Percentiles rank a stretch among this genome's conserved stretches.
phyloP scores from a whole-genome alignment of 768 basidiomycete genomes.

The Amanita rimosa region DNA sequence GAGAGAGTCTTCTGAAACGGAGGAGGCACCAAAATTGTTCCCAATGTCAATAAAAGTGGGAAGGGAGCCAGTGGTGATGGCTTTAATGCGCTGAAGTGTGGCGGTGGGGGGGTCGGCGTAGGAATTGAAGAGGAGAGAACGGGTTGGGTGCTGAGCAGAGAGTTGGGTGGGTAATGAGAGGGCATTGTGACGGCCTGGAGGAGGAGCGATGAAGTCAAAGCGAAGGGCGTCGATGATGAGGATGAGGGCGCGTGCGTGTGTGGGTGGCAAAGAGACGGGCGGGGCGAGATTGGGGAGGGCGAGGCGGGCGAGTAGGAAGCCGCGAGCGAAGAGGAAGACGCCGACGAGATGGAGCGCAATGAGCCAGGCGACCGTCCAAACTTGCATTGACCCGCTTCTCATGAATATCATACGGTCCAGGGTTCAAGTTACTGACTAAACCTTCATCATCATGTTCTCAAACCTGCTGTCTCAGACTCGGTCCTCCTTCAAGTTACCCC shows the following conservation, averaged over 20 bases:
- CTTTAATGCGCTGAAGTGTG: slow-evolving; percentile 92
- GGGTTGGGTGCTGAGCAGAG: slow-evolving; percentile 45
- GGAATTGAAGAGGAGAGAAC: slow-evolving; percentile 82
- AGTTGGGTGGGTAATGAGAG: slow-evolving; percentile 72
- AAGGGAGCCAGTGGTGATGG: slow-evolving; percentile 86
- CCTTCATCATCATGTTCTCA: too few species aligned
- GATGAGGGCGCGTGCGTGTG: slow-evolving; percentile 71
- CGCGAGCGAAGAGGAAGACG: slow-evolving; percentile 83
- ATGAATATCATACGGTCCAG: too few species aligned
- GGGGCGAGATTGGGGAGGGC: slow-evolving; percentile 42
- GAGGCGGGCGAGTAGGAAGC: slow-evolving; percentile 79
- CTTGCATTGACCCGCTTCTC: too few species aligned
- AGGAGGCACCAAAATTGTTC: slow-evolving; percentile 81
- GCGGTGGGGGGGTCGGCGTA: slow-evolving; percentile 93
- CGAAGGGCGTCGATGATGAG: slow-evolving; percentile 89
- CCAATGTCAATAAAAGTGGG: slow-evolving; percentile 96
- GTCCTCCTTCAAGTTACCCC: too few species aligned
- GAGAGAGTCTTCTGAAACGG: slow-evolving; percentile 10
- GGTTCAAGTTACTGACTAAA: too few species aligned
- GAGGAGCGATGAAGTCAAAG: slow-evolving; percentile 82
- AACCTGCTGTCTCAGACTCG: too few species aligned
- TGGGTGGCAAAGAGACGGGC: slow-evolving; percentile 36
- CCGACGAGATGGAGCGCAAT: slow-evolving; percentile 61
- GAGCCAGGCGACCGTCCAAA: slow-evolving; percentile 36
- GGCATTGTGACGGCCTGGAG: slow-evolving; percentile 71